phyloP scores from a whole-genome alignment of 805 yeast species.

The Brettanomyces custersianus region DNA sequence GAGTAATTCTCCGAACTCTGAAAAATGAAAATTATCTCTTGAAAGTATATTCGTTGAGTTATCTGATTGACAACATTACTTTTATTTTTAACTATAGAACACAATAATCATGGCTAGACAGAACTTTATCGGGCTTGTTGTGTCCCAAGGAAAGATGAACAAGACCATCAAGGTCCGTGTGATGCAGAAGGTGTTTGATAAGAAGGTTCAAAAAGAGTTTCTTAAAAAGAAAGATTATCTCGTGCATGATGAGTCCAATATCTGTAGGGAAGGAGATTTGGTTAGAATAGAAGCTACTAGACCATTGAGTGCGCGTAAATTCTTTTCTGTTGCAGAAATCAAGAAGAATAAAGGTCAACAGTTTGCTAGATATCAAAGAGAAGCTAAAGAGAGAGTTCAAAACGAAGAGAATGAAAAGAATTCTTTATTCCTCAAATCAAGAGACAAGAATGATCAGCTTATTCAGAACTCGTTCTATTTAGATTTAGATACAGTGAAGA shows the following conservation, averaged over 20 bases:
- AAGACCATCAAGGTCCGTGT: constrained; percentile 93
- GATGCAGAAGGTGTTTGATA: constrained; percentile 65
- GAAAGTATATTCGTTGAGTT: too few species aligned
- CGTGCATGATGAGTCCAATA: constrained; percentile 89
- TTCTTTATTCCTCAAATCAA: constrained; percentile 43
- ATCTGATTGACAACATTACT: too few species aligned
- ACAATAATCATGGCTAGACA: constrained; percentile 73
- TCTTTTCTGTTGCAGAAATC: constrained; percentile 88
- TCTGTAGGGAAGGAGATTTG: constrained; percentile 90
- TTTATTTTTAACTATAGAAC: too few species aligned
- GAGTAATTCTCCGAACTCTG: too few species aligned
- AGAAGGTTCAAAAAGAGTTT: constrained; percentile 63
- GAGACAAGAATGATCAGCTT: constrained; percentile 23
- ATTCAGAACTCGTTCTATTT: constrained; percentile 18
- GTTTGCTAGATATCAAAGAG: constrained; percentile 67
- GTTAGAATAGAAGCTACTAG: constrained; percentile 89
- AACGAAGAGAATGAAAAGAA: constrained; percentile 57
- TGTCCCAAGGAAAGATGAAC: constrained; percentile 92
- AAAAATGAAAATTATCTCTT: too few species aligned
- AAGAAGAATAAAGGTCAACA: constrained; percentile 85
- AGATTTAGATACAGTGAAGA: constrained; percentile 20
- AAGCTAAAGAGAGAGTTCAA: constrained; percentile 60
- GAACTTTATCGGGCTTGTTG: constrained; percentile 84
- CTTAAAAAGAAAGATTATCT: constrained; percentile 73
- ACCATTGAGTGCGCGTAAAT: constrained; percentile 73